Conservation (phyloP, 805 yeast genomes). For the Sugiyamaella smithiae region DNA sequence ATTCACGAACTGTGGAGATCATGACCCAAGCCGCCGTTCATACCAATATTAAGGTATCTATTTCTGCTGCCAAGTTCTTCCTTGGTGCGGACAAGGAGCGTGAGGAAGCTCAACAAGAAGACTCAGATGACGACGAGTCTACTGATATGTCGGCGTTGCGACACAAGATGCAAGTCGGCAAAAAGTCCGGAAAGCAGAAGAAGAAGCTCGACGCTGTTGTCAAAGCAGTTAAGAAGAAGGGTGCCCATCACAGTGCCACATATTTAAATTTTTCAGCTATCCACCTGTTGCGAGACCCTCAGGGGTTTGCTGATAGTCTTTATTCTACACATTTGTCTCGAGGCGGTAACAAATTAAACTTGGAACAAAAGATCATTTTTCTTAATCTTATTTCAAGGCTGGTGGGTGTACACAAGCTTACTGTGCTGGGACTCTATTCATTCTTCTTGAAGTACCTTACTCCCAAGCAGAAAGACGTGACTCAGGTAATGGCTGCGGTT, state of each 20-base stretch:
- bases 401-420: slow-evolving; percentile 91
- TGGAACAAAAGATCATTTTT: slow-evolving; percentile 86
- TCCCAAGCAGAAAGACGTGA: slow-evolving; percentile 91
- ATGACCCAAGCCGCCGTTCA: slow-evolving; percentile 95
- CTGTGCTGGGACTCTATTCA: slow-evolving; percentile 85
- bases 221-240: slow-evolving; percentile 54
- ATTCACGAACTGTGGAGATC: slow-evolving; percentile 91
- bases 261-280: slow-evolving; percentile 91
- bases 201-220: slow-evolving; percentile 76
- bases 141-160: slow-evolving; percentile 67
- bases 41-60: slow-evolving; percentile 79
- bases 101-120: slow-evolving; percentile 77
- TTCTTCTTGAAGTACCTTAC: slow-evolving; percentile 85
- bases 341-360: slow-evolving; percentile 63
- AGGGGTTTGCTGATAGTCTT: slow-evolving; percentile 89
- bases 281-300: slow-evolving; percentile 93
- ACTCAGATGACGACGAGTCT: slow-evolving; percentile 41
- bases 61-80: slow-evolving; percentile 88
- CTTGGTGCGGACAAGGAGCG: slow-evolving; percentile 93
- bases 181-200: slow-evolving; percentile 74
- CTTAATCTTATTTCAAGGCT: slow-evolving; percentile 85
- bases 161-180: slow-evolving; percentile 81
- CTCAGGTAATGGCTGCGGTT: slow-evolving; percentile 93
- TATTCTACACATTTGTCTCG: slow-evolving; percentile 70
- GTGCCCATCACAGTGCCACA: slow-evolving; percentile 53